These are phyloP conservation scores for Nasturtium officinale DNA, from an alignment of 345 rosid species.

Conservation along the genomic window DNA sequence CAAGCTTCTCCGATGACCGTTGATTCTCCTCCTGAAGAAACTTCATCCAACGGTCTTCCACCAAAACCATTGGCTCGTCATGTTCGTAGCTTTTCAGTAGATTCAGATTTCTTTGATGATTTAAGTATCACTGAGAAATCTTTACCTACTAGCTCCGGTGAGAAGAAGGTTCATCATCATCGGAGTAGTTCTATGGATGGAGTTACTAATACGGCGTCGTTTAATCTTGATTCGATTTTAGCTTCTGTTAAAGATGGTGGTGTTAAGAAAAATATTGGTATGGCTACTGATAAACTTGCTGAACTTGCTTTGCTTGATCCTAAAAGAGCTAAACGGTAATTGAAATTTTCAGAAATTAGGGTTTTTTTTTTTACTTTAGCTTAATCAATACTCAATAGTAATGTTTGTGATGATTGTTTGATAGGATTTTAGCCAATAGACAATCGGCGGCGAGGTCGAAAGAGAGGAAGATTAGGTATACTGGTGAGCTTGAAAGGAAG, in stretches of 20 bases:
- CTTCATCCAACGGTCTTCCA: constrained; percentile 58
- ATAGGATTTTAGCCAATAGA: constrained; percentile 87
- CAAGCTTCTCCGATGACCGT: constrained; percentile 50
- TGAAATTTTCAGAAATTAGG: neutral
- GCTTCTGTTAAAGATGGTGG: constrained; percentile 54
- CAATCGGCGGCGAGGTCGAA: constrained; percentile 96
- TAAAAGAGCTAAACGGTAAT: constrained; percentile 89
- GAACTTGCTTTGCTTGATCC: constrained; percentile 95
- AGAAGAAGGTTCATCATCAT: constrained; percentile 52
- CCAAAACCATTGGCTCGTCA: constrained; percentile 45
- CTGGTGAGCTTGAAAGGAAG: constrained; percentile 90
- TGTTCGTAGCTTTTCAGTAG: constrained; percentile 85
- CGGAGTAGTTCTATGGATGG: constrained; percentile 92
- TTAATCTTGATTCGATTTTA: constrained; percentile 60
- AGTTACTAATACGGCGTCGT: constrained; percentile 50
- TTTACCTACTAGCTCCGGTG: constrained; percentile 41
- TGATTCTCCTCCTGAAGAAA: constrained; percentile 69
- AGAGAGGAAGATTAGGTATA: constrained; percentile 87
- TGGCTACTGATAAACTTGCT: constrained; percentile 66
- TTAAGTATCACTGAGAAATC: constrained; percentile 43
- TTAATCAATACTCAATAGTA: neutral
- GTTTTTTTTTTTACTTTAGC: neutral
- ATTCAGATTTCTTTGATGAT: constrained; percentile 86
- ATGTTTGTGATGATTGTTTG: neutral
- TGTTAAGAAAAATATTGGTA: constrained; percentile 77